Evolutionary conservation across 192 early-diverging fungal species (phyloP), one percentile per base, ranked within the genome.

Genomic region (Rhizophagus clarus): DNA sequence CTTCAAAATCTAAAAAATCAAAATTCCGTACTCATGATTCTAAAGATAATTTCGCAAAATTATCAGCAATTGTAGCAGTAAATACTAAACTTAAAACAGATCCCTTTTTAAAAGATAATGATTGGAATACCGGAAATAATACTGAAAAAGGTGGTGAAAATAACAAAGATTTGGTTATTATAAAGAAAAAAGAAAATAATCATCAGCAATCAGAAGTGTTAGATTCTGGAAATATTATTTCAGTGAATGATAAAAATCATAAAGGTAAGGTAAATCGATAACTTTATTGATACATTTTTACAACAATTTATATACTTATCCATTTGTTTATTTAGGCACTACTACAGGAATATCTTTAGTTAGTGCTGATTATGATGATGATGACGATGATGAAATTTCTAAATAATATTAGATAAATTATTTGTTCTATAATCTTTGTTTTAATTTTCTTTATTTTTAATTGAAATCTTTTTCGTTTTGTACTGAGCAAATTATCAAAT

Each of bases 51-150:
- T 26, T 71, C 12, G 42, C 70, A 24, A 66, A 80, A 34, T 51
- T 87, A 6, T 67, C 79, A 17, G 24, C 67, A 28, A 71, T 80
- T 8, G 76, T 78, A 4, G 49, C 40, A 5, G 60, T 84, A 15
- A 83, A 85, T 15, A 87, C 86, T 3, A 77, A 79, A 26, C 70
- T 81, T 32, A 87, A 87, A 74, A 82, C 62, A n/a, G 86, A 87
- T 78, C 86, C 86, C 8, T 87, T 87, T 74, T 66, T 84, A 28
- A 69, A 76, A 24, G 74, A 62, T 62, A 76, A 76, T 34, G 74
- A 76, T 37, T 76, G 74, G 74, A 76, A 62, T 51, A 28, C 8
- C 28, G 60, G 49, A 29, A 34, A 29, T 34, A 20, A n/a, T 32
- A 61, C 3, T n/a, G 49, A 37, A 40, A 74, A 60, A 31, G 11